These are phyloP conservation scores for Blastomyces emzantsi DNA, from an alignment of 2,329 filamentous ascomycete genomes.

Conservation along the genomic window DNA sequence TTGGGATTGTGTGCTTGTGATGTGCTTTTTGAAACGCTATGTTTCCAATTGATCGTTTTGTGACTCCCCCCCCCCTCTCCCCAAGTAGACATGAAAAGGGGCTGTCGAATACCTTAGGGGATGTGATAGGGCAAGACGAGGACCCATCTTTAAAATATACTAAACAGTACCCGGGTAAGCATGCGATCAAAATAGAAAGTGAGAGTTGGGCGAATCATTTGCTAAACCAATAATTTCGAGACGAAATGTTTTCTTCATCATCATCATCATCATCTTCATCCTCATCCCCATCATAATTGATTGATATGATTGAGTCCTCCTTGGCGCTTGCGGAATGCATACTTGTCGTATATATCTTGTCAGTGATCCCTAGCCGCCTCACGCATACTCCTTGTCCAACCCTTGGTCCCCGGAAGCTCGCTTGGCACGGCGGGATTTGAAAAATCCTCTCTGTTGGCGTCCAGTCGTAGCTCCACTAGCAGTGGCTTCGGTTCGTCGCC, in stretches of 20 bases:
- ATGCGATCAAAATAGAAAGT: neutral
- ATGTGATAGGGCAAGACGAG: neutral
- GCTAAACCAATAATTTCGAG: neutral
- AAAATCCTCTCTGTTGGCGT: constrained; percentile 24
- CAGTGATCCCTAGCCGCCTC: neutral
- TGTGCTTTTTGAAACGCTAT: neutral
- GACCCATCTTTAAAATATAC: neutral
- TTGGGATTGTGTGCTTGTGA: neutral
- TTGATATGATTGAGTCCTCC: neutral
- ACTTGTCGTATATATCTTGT: neutral
- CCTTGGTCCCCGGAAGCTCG: neutral
- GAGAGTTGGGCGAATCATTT: neutral
- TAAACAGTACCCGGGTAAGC: neutral
- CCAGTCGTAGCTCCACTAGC: constrained; percentile 12
- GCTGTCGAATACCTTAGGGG: neutral
- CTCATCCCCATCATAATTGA: neutral
- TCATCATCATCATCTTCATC: neutral
- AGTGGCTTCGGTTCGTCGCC: neutral
- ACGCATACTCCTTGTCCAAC: neutral
- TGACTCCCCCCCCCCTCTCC: neutral
- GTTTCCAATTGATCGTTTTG: neutral
- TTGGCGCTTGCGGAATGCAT: neutral
- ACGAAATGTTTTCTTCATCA: neutral
- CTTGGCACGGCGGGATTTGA: neutral
- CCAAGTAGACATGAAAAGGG: neutral